phyloP scores from a whole-genome alignment of 2,329 filamentous ascomycete species.

The Zymoseptoria tritici region DNA sequence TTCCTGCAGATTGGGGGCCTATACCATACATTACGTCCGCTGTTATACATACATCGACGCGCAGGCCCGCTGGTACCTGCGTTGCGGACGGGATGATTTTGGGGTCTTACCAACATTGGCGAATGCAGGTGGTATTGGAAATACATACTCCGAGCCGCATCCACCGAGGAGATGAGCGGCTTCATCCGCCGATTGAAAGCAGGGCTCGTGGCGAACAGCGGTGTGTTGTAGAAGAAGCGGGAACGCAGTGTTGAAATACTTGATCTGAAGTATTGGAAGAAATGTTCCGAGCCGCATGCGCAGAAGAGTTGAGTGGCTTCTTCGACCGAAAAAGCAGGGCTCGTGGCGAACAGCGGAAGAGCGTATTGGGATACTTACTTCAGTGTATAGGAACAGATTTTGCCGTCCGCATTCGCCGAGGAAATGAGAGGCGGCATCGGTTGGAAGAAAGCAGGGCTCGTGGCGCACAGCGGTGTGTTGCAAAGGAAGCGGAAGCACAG shows the following conservation, averaged over 20 bases:
- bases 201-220: not conserved
- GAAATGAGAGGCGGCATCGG: not conserved
- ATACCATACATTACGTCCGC: not conserved
- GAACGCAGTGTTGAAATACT: not conserved
- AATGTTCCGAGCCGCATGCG: too few species aligned
- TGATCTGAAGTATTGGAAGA: too few species aligned
- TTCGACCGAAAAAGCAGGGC: too few species aligned
- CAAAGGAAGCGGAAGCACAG: not conserved
- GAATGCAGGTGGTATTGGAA: not conserved
- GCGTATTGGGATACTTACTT: too few species aligned
- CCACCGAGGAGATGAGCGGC: not conserved
- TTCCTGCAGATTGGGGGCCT: not conserved
- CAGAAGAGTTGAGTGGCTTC: too few species aligned
- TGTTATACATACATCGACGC: not conserved
- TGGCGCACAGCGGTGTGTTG: not conserved
- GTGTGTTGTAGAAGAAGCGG: not conserved
- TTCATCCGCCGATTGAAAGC: not conserved
- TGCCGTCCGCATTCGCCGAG: not conserved
- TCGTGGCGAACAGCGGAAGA: too few species aligned
- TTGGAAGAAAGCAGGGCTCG: not conserved
- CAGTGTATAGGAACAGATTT: not conserved
- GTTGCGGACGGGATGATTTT: not conserved
- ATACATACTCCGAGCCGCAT: not conserved
- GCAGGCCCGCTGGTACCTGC: not conserved
- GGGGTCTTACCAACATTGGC: not conserved